phyloP scores from a whole-genome alignment of 305 asterid species.

The Plantago rigida region DNA sequence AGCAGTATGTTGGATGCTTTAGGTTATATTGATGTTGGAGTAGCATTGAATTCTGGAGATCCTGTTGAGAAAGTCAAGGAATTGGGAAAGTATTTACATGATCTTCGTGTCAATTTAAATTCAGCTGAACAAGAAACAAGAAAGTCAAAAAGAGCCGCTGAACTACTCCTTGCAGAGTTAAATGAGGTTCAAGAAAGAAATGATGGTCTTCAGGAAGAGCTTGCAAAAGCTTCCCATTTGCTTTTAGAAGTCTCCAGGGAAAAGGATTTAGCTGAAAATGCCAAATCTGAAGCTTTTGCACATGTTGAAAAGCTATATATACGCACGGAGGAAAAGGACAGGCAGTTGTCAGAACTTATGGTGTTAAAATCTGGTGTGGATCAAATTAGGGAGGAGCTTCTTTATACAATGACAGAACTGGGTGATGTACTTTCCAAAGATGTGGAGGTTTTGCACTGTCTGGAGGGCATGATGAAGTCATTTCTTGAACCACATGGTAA shows the following conservation, averaged over 20 bases:
- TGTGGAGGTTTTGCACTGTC: slow-evolving; percentile 50
- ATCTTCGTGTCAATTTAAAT: slow-evolving; percentile 39
- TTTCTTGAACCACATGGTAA: slow-evolving; percentile 36
- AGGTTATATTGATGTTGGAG: slow-evolving; percentile 43
- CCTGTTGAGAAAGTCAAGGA: slow-evolving; percentile 54
- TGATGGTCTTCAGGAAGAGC: slow-evolving; percentile 83
- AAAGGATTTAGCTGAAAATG: slow-evolving; percentile 54
- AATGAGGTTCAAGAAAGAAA: slow-evolving; percentile 98
- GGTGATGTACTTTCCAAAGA: slow-evolving; percentile 59
- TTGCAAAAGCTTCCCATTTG: slow-evolving; percentile 45
- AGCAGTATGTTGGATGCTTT: slow-evolving; percentile 42
- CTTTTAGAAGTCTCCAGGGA: slow-evolving; percentile 59
- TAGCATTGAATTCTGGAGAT: slow-evolving; percentile 31
- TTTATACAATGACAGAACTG: slow-evolving; percentile 42
- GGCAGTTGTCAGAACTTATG: slow-evolving; percentile 50
- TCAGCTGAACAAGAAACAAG: slow-evolving; percentile 60
- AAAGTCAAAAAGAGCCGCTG: slow-evolving; percentile 87
- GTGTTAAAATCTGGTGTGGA: slow-evolving; percentile 46
- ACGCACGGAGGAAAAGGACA: slow-evolving; percentile 59
- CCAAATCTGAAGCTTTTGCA: slow-evolving; percentile 57
- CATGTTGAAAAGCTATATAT: slow-evolving; percentile 47
- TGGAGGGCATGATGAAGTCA: slow-evolving; percentile 45
- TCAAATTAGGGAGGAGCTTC: slow-evolving; percentile 47
- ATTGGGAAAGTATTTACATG: slow-evolving; percentile 43
- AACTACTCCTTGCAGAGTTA: slow-evolving; percentile 77